phyloP scores from a whole-genome alignment of 2,329 filamentous ascomycete species.

The Colletotrichum sp. region DNA sequence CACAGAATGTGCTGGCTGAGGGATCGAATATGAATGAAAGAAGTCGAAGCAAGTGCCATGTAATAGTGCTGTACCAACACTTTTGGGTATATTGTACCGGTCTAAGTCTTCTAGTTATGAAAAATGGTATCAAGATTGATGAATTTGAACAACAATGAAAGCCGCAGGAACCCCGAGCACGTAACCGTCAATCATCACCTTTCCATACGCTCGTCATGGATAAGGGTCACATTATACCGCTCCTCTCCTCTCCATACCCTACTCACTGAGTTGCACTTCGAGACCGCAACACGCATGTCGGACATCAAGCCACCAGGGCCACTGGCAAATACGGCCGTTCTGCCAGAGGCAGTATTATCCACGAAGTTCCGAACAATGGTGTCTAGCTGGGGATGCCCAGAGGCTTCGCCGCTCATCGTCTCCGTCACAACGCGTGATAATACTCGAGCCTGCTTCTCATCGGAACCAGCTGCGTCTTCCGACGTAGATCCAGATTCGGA shows the following conservation, averaged over 20 bases:
- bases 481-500: conserved; percentile 8
- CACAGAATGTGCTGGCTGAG: neutral
- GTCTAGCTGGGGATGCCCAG: conserved; percentile 49
- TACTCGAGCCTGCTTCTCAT: conserved; percentile 27
- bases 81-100: neutral
- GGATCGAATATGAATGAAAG: neutral
- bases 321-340: conserved; percentile 64
- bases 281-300: conserved; percentile 59
- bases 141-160: neutral
- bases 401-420: conserved; percentile 9
- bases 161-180: neutral
- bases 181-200: conserved; percentile 33
- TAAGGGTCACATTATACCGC: conserved; percentile 58
- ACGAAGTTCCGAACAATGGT: conserved; percentile 56
- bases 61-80: neutral
- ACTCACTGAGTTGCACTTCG: conserved; percentile 53
- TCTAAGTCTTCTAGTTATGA: neutral
- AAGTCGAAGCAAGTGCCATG: neutral
- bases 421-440: conserved; percentile 21
- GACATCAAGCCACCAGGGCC: conserved; percentile 65
- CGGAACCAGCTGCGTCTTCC: neutral
- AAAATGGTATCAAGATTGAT: neutral
- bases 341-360: conserved; percentile 47
- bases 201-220: conserved; percentile 67
- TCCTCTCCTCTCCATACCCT: conserved; percentile 65